phyloP scores from a whole-genome alignment of 192 early-diverging fungal genomes.

The Ambispora gerdemannii region DNA sequence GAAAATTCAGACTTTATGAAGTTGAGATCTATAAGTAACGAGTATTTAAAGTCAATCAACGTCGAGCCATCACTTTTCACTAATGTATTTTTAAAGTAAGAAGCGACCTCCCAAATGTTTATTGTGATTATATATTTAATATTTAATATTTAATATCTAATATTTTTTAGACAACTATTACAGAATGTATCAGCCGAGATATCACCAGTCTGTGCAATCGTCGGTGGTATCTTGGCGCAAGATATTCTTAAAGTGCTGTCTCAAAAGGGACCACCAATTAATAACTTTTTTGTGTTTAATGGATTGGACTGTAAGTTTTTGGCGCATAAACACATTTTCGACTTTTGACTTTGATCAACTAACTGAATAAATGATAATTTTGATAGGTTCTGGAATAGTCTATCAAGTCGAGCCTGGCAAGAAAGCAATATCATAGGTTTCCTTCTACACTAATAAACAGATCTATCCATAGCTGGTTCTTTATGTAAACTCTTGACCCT shows the following conservation, averaged over 20 bases:
- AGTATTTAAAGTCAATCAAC: slow-evolving; percentile 37
- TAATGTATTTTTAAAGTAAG: slow-evolving; percentile 51
- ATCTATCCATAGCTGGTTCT: no score
- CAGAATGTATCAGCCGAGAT: slow-evolving; percentile 61
- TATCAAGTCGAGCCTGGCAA: slow-evolving; percentile 14
- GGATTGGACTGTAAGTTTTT: slow-evolving; percentile 52
- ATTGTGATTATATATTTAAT: no score
- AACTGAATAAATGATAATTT: not conserved
- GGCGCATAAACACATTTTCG: not conserved
- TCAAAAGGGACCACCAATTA: slow-evolving; percentile 74
- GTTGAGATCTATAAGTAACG: slow-evolving; percentile 32
- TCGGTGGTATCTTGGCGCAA: slow-evolving; percentile 87
- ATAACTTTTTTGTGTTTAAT: slow-evolving; percentile 78
- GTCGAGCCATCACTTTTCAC: slow-evolving; percentile 34
- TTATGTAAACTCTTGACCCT: no score
- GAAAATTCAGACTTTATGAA: slow-evolving; percentile 28
- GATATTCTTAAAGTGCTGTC: slow-evolving; percentile 86
- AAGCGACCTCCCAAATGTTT: not conserved
- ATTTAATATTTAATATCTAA: not conserved
- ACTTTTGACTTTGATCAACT: not conserved
- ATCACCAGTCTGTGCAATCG: slow-evolving; percentile 74
- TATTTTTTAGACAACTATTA: slow-evolving; percentile 45
- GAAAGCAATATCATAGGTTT: no score
- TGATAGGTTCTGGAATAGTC: slow-evolving; percentile 5
- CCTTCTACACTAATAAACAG: no score